phyloP scores from a whole-genome alignment of 306 rosid species.

The Vigna mungo region DNA sequence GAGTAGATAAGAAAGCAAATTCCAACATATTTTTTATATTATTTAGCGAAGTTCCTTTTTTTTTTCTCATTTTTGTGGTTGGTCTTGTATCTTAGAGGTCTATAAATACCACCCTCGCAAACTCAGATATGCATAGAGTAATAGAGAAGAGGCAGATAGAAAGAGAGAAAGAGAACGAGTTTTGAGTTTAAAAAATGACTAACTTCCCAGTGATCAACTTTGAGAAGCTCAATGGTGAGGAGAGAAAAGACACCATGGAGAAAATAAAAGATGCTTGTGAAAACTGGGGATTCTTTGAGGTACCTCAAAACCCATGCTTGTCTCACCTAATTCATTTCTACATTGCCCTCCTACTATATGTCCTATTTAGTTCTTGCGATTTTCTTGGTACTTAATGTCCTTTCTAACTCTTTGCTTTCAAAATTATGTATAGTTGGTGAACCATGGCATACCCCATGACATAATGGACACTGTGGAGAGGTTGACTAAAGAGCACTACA shows the following conservation, averaged over 20 bases:
- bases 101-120: slow-evolving; percentile 50
- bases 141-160: slow-evolving; percentile 25
- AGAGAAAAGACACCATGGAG: slow-evolving; percentile 61
- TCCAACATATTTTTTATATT: slow-evolving; percentile 14
- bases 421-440: slow-evolving; percentile 56
- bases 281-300: slow-evolving; percentile 99
- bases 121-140: slow-evolving; percentile 28
- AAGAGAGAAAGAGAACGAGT: neutral
- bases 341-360: slow-evolving; percentile 23
- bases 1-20: neutral
- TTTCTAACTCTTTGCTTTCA: slow-evolving; percentile 12
- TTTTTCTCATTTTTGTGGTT: neutral
- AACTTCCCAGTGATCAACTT: slow-evolving; percentile 80
- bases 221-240: slow-evolving; percentile 74
- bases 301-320: slow-evolving; percentile 32
- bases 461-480: slow-evolving; percentile 80
- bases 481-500: slow-evolving; percentile 80
- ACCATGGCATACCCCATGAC: slow-evolving; percentile 73
- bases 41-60: neutral
- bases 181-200: slow-evolving; percentile 55
- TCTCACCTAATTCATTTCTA: slow-evolving; percentile 13
- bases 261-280: slow-evolving; percentile 91
- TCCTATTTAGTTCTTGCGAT: slow-evolving; percentile 10
- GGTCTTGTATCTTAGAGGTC: neutral
- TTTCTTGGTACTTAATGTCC: slow-evolving; percentile 24